Percentiles rank a stretch among this genome's conserved stretches.
Conservation (phyloP, 1,284 basidiomycete genomes). For the Cryptococcus sp. region DNA sequence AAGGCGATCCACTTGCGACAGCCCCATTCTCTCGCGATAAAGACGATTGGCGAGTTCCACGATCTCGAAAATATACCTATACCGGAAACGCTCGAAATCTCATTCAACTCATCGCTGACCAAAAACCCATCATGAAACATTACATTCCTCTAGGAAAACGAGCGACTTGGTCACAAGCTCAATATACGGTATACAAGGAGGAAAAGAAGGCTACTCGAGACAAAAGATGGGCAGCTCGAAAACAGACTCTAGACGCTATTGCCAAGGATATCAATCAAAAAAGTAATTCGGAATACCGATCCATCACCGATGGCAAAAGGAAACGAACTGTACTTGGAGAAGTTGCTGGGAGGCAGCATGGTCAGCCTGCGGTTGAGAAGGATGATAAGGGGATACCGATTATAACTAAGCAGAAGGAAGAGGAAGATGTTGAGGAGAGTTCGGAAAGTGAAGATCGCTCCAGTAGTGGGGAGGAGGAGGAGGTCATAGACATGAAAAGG, state of each 20-base stretch:
- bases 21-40: conserved; percentile 9
- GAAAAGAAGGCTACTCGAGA: conserved; percentile 1
- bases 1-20: not conserved
- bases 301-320: not conserved
- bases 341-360: conserved; percentile 11
- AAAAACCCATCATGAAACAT: not conserved
- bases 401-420: not conserved
- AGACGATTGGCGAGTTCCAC: conserved; percentile 10
- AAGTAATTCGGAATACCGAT: conserved; percentile 1
- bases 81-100: not conserved
- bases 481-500: not conserved
- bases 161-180: conserved; percentile 14
- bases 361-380: conserved; percentile 10
- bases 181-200: conserved; percentile 21
- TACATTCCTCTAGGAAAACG: conserved; percentile 18
- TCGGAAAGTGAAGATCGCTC: not conserved
- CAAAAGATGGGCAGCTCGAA: conserved; percentile 4
- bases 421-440: not conserved
- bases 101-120: not conserved
- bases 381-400: conserved; percentile 13
- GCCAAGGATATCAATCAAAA: not conserved
- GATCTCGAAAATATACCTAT: not conserved
- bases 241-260: not conserved
- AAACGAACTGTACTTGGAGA: conserved; percentile 8
- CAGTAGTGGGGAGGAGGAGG: not conserved